Evolutionary conservation across 1,284 basidiomycete genomes (phyloP), one percentile per base, ranked within the genome.

Genomic region (Coriolopsis trogii): DNA sequence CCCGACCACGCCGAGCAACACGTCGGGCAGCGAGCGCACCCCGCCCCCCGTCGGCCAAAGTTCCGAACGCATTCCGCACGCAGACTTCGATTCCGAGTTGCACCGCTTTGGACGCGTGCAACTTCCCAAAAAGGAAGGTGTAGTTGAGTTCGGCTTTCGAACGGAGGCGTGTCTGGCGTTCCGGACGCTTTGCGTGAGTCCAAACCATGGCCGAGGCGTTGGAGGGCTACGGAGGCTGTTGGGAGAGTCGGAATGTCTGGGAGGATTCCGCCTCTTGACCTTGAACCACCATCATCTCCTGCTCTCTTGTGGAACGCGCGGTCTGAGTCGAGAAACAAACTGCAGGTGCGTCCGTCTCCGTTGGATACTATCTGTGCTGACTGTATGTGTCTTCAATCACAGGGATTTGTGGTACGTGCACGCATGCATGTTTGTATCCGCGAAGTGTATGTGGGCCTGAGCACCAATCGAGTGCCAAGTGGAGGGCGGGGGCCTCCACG

Each of bases 21-120:
- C 39, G 18, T 47, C 57, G 57, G 57, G 40, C 53, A 29, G 25
- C 50, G 28, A 23, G 18, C 49, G 33, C 8, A 9, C 16, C 30
- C 6, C 15, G 6, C 20, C 39, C 6, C 10, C 6, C 41, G 16
- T 25, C 33, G 21, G 16, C 10, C 18, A 15, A 5, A 15, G 38
- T 38, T 9, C 23, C 24, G 25, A 9, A 13, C 9, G 21, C 30
- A 40, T 55, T 58, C 56, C 56, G 56, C 28, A 25, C 24, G 6
- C 34, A 6, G 53, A 53, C 53, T 53, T 46, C 40, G 18, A 24
- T 55, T 55, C 57, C 57, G 57, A 49, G 23, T n/a, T n/a, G 47
- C 47, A 38, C 51, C 41, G 33, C 15, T 9, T 10, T 26, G 18
- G 33, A n/a, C 43, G 43, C 24, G 15, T 30, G 18, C 16, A 12